These are phyloP conservation scores for Beauveria australis DNA, from an alignment of 2,329 filamentous ascomycete genomes.

Conservation along the genomic window DNA sequence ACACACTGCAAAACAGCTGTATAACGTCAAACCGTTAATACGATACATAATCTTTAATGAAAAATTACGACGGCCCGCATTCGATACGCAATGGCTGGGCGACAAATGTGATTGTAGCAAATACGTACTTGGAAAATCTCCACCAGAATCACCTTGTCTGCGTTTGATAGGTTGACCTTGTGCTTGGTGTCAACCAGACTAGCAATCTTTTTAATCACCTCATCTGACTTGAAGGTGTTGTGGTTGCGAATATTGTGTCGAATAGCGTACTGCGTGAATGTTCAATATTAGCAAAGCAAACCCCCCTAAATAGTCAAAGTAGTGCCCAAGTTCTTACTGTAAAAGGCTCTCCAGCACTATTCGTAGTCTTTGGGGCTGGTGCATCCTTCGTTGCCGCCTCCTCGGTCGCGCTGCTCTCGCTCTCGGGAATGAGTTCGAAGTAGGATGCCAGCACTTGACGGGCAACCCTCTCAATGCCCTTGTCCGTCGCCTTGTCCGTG, in stretches of 20 bases:
- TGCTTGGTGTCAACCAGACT: slow-evolving; percentile 56
- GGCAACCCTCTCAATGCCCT: slow-evolving; percentile 58
- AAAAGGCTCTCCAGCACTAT: slow-evolving; percentile 18
- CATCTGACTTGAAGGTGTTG: slow-evolving; percentile 56
- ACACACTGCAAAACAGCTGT: slow-evolving; percentile 71
- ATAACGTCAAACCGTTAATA: background rate
- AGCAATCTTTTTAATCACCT: slow-evolving; percentile 65
- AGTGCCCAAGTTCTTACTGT: slow-evolving; percentile 33
- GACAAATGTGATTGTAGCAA: background rate
- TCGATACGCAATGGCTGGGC: background rate
- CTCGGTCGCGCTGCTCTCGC: slow-evolving; percentile 13
- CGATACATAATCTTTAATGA: background rate
- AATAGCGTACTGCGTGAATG: slow-evolving; percentile 62
- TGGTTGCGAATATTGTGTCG: slow-evolving; percentile 70
- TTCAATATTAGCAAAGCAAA: background rate
- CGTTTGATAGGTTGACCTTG: slow-evolving; percentile 68
- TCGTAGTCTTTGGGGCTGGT: slow-evolving; percentile 4
- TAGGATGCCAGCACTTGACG: slow-evolving; percentile 52
- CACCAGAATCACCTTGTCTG: slow-evolving; percentile 70
- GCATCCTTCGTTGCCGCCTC: slow-evolving; percentile 3
- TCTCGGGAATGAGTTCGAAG: slow-evolving; percentile 40
- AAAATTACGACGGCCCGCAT: background rate
- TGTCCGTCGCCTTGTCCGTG: slow-evolving; percentile 58
- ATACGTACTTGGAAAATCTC: slow-evolving; percentile 66
- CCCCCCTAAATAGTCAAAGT: background rate